Percentiles rank a stretch among this genome's conserved stretches.
These are phyloP conservation scores for Epichloe gansuensis DNA, from an alignment of 2,329 filamentous ascomycete genomes.

Conservation along the genomic window DNA sequence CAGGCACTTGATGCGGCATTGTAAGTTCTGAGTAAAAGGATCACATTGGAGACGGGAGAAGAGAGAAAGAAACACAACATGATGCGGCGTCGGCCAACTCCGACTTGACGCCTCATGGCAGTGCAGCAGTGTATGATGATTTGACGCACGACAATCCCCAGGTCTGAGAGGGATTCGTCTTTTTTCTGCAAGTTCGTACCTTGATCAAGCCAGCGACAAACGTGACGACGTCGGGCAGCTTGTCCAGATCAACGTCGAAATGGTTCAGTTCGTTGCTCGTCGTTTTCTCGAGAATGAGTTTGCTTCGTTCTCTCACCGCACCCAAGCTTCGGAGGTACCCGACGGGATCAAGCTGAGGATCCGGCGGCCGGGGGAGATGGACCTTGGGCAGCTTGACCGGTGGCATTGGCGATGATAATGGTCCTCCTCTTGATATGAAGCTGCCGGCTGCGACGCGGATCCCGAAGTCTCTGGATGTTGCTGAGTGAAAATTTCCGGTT, in stretches of 20 bases:
- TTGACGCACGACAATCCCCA: neutral
- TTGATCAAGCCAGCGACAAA: conserved; percentile 94
- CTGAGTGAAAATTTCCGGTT: conserved; percentile 39
- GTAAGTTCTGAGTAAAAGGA: too few relatives aligned
- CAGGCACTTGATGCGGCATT: neutral
- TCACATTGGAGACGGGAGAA: neutral
- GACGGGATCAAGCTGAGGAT: conserved; percentile 76
- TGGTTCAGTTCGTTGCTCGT: conserved; percentile 66
- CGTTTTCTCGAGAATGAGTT: conserved; percentile 63
- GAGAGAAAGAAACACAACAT: neutral
- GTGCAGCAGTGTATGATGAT: neutral
- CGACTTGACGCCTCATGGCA: neutral
- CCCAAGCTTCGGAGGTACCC: conserved; percentile 84
- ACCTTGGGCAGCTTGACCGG: conserved; percentile 54
- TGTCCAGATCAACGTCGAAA: conserved; percentile 77
- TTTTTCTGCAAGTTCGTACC: conserved; percentile 35
- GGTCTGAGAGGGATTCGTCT: neutral
- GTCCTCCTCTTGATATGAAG: conserved; percentile 29
- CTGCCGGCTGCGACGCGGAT: conserved; percentile 41
- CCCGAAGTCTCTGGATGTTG: conserved; percentile 31
- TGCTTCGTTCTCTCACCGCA: conserved; percentile 70
- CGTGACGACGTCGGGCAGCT: conserved; percentile 69
- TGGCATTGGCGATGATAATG: conserved; percentile 40
- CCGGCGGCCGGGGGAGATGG: conserved; percentile 70
- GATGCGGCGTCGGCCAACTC: neutral